Conservation (phyloP, 139 green algal genomes). For the Asterochloris erici region DNA sequence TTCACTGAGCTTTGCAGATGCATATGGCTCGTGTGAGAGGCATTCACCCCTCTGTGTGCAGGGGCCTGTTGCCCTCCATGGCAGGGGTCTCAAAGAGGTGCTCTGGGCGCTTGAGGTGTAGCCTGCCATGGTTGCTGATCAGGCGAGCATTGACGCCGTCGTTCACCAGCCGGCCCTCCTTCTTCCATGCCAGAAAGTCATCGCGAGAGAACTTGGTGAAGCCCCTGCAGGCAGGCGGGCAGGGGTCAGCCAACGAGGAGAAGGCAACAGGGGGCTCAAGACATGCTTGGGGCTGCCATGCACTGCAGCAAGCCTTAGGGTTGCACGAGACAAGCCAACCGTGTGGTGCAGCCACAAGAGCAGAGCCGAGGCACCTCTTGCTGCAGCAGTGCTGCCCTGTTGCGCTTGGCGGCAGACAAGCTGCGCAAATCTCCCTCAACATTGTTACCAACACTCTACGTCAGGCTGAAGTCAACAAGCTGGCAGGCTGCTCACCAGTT, state of each 20-base stretch:
- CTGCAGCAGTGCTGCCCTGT: neutral
- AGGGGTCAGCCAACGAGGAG: neutral
- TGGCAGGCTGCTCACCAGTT: constrained; percentile 78
- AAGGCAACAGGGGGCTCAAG: neutral
- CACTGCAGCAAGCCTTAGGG: too few species aligned
- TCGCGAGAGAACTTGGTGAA: constrained; percentile 90
- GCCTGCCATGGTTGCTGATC: constrained; percentile 56
- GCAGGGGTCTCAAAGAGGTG: constrained; percentile 61
- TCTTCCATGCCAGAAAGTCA: constrained; percentile 91
- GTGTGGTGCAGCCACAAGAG: neutral
- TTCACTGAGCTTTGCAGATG: too few species aligned
- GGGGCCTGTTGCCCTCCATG: constrained; percentile 42
- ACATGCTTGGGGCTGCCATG: too few species aligned
- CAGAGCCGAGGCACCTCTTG: neutral
- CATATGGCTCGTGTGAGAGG: too few species aligned
- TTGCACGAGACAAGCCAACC: too few species aligned
- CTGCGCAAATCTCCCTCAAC: neutral
- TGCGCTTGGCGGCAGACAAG: neutral
- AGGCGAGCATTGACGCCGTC: constrained; percentile 85
- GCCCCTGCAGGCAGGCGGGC: constrained; percentile 60
- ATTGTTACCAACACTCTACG: neutral
- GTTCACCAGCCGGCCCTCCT: constrained; percentile 85
- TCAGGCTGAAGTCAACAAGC: neutral
- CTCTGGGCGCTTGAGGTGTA: constrained; percentile 55
- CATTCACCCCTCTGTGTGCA: constrained; percentile 32